These are phyloP conservation scores for Colletotrichum cuscutae DNA, from an alignment of 2,329 filamentous ascomycete genomes.

Conservation along the genomic window DNA sequence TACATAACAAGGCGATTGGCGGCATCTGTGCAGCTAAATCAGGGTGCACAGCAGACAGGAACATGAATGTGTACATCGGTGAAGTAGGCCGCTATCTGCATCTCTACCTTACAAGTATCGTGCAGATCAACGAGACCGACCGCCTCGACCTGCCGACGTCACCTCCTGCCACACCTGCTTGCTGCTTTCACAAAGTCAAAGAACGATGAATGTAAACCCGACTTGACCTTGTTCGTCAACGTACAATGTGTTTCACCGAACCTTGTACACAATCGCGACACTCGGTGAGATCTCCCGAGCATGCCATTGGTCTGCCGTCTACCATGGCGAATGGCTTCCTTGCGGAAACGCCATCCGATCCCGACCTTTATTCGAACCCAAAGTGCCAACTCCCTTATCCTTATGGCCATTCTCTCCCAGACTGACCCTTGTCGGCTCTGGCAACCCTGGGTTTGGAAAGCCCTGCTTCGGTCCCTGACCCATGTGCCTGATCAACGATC, in stretches of 20 bases:
- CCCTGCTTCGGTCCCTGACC: background rate
- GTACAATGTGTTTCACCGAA: background rate
- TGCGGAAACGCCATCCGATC: slow-evolving; percentile 8
- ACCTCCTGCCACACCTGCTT: background rate
- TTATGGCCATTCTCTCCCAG: background rate
- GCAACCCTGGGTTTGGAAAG: background rate
- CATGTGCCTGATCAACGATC: slow-evolving; percentile 4
- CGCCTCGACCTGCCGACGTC: background rate
- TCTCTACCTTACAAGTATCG: background rate
- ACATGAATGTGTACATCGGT: too few relatives aligned
- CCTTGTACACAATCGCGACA: background rate
- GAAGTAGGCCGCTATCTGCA: background rate
- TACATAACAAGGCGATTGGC: too few relatives aligned
- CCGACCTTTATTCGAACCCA: background rate
- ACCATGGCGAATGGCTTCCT: background rate
- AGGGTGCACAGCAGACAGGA: too few relatives aligned
- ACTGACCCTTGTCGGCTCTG: background rate
- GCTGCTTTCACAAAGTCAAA: background rate
- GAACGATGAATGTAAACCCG: background rate
- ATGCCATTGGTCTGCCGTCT: background rate
- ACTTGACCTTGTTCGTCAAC: background rate
- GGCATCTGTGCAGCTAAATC: too few relatives aligned
- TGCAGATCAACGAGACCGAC: background rate
- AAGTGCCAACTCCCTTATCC: background rate
- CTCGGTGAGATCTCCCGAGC: background rate